Base-by-base conservation (phyloP, 2,329 filamentous ascomycete species). In the Daldinia sp. region DNA sequence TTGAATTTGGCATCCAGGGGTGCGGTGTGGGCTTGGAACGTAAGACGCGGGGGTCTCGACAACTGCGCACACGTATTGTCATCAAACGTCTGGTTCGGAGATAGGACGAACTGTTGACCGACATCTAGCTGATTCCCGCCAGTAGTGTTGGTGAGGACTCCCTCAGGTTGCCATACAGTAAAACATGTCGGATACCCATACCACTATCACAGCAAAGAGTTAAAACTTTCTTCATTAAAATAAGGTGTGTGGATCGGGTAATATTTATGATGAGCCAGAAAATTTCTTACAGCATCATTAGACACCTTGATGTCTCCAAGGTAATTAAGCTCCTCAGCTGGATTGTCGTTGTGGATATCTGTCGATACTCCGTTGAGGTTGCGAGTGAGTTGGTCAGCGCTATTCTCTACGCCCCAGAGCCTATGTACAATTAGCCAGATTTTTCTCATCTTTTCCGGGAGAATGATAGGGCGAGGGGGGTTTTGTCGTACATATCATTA, bases 271-370 rank as follows among this genome's bases (percentile, higher is more conserved):
- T 30, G 9, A 4, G 12, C 9, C 26, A 15, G n/a, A 26, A 30
- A 33, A 12, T 30, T 18, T n/a, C 46, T 51, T 9, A 51, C 46
- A 2, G 12, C 33, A 23, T 79, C 74, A 58, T 79, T 81, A 41
- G 84, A 85, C 12, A 73, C 58, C 42, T 86, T 85, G 3, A 91
- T 81, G 66, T 86, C 86, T 6, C 89, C 89, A 53, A 89, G 84
- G 77, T 85, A 91, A 75, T 91, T 91, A 70, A 91, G 76, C 75
- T 91, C 87, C 73, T 92, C 89, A 4, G 85, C 88, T 0, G 89
- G 89, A 68, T 91, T 91, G 72, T 89, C 81, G 56, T 84, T 79
- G 68, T 89, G 86, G 50, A 90, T 83, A 65, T 88, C 86, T 23
- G 65, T 73, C 1, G 68, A 67, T 3, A 41, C 58, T 46, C 69